Evolutionary conservation across 192 early-diverging fungal species (phyloP), one percentile per base, ranked within the genome.

Genomic region (Entophlyctis luteolus): DNA sequence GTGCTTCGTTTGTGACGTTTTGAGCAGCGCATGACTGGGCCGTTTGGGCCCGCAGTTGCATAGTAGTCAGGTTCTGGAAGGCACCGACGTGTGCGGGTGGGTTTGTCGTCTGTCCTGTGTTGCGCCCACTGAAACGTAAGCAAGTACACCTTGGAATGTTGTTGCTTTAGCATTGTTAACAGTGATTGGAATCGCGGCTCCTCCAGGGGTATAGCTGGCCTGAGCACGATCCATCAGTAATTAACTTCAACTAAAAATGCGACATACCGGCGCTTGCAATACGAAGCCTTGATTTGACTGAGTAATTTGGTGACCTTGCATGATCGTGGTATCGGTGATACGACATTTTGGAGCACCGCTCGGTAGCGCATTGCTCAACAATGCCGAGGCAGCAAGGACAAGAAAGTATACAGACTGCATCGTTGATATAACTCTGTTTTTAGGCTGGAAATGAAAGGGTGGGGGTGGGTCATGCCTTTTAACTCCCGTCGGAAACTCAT

Each of bases 21-120:
- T 58, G 63, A 18, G 57, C 70, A 31, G 32, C 33, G 58, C 76
- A 77, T 29, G 63, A 37, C 32, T 33, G 34, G 16, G 72, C 76
- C 3, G 67, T 77, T 48, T 77, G 76, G 3, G 68, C 76, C 37
- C 76, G 72, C 60, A 77, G 63, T 16, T 65, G 63, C 10, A 39
- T 10, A 18, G 75, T 59, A 0, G 63, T 36, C n/a, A 37, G 8
- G 5, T 16, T 29, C 10, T 14, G 8, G 38, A 67, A 67, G 5
- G 16, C 32, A 14, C 65, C 65, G 8, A 67, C 53, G 39, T 67
- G 65, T 2, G 12, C 16, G 12, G 36, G 53, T n/a, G 6, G 27
- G 14, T 14, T 57, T 22, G 18, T 12, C 18, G 22, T 12, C 10
- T 55, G 37, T 76, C 74, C 5, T 39, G 16, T 22, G 47, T 58